Evolutionary conservation across 495 filamentous ascomycete species (phyloP), one percentile per base, ranked within the genome.

Genomic region (Delitschia confertaspora): DNA sequence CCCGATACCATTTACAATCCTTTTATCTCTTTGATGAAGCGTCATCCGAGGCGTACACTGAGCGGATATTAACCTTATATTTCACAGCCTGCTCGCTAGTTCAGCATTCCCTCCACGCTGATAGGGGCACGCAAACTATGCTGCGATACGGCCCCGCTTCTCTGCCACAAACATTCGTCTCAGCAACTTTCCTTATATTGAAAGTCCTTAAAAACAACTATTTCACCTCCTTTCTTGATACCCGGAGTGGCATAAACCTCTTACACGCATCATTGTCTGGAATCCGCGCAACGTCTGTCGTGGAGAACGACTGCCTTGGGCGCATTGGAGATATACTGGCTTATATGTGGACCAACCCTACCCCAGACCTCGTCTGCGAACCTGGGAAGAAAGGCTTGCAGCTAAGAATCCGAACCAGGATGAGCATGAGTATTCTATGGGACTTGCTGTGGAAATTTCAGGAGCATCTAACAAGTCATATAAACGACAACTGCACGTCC

Each of bases 11-110:
- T 22, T 14, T 44, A 6, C 30, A 44, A 22, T 44, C 41, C 13
- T 44, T 34, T 19, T 34, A 23, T 17, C 41, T 44, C 19, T 34
- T 44, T 32, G 41, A 36, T 21, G 41, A 44, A 25, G 30, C 41
- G 2, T 31, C 30, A 5, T 34, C 41, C 9, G 41, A 44, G n/a
- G 8, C 30, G 14, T 44, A 34, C 31, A 36, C 23, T 3, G 29
- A 44, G 4, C 41, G 41, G 4, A 35, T 44, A 3, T 17, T 44
- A 3, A 24, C 14, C 17, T 21, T 44, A 7, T 44, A 44, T 21
- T 44, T 34, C 20, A 44, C 30, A 17, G 41, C 41, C 17, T 3
- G 11, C 6, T 16, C 30, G 3, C 5, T 44, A 11, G 27, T 44
- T 5, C 41, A 35, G 19, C 41, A 44, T 9, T 23, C 41, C 11